phyloP scores from a whole-genome alignment of 345 rosid genomes.

The Syzygium aqueum region DNA sequence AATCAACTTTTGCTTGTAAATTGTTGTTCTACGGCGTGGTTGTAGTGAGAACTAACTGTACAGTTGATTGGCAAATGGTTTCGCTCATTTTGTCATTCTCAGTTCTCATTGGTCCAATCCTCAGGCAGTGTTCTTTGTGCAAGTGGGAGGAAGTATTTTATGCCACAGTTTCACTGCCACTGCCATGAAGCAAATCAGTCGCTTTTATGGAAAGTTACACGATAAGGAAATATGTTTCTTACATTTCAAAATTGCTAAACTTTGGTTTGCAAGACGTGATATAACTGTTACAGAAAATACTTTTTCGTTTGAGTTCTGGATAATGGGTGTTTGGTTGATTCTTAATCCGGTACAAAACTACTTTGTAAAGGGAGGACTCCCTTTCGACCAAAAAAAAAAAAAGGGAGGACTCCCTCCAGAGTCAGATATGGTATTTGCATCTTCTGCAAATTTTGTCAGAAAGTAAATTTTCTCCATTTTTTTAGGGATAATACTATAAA shows the following conservation, averaged over 20 bases:
- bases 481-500: no score
- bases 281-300: background rate
- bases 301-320: background rate
- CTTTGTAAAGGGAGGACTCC: background rate
- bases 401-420: background rate
- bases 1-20: background rate
- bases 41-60: constrained; percentile 1
- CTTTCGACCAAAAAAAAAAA: no score
- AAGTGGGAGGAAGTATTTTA: background rate
- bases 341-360: background rate
- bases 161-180: background rate
- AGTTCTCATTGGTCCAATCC: background rate
- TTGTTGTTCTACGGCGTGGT: background rate
- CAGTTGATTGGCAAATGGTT: background rate
- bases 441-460: background rate
- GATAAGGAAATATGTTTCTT: background rate
- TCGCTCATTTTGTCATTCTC: background rate
- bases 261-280: background rate
- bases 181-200: background rate
- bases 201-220: background rate
- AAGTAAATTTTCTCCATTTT: background rate
- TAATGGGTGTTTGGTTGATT: background rate
- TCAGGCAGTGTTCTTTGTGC: background rate
- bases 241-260: background rate
- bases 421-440: background rate